Base-by-base conservation (phyloP, 1,139 yeast genomes). In the Taphrina confusa region DNA sequence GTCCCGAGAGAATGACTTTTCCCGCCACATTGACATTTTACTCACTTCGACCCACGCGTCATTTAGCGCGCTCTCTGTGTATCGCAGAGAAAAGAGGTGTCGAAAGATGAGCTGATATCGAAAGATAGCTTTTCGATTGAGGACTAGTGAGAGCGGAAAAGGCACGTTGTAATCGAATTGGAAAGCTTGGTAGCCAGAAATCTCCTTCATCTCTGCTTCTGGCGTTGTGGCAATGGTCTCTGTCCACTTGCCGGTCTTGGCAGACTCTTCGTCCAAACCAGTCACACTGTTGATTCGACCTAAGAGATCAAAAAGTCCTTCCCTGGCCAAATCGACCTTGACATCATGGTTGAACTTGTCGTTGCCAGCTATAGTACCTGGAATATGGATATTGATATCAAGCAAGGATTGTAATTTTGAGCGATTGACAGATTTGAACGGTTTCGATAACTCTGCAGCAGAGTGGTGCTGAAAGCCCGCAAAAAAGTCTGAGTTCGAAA, bases 21-120 rank as follows among this genome's bases (percentile, higher is more conserved):
- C 78, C 39, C 76, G 78, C 97, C 97, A 90, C 11, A 83, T 82
- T 14, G 76, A 73, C 14, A 88, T 82, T 66, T 81, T 81, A 65
- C 80, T 81, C 46, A 86, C 81, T 65, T 86, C 94, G 44, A 79
- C 75, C 96, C 96, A 89, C 0, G 88, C 81, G 25, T 77, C 77
- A 61, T 81, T 85, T 59, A 87, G 76, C 22, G 80, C 74, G 62
- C 80, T 79, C 66, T 82, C 83, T 9, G 87, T 76, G 67, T 82
- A 83, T 64, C 83, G 83, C 22, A 89, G 70, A 37, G 84, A 78
- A 28, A 85, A 73, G 46, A 87, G 76, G 65, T 87, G 84, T 65
- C 96, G 82, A 68, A 87, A 89, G 61, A 90, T 74, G 31, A 89
- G 75, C 70, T 91, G 96, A 68, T 86, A 90, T 63, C 94, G 90